Evolutionary conservation across 805 yeast genomes (phyloP).

Genomic region (Candida argentea): DNA sequence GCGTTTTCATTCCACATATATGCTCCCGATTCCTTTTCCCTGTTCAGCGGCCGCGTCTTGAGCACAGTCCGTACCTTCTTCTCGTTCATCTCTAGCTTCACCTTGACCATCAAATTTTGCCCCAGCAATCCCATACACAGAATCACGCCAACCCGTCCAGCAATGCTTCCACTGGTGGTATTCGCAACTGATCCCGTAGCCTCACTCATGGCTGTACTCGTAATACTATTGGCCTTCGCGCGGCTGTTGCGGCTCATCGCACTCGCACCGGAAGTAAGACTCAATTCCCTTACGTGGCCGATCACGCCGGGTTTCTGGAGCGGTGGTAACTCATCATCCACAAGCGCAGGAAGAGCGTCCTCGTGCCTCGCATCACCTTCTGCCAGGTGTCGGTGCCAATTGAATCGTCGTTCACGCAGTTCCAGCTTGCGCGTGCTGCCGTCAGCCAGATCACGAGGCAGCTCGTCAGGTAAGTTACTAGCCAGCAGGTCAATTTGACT

Average conservation of each 20-base stretch:
- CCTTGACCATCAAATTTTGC: constrained; percentile 6
- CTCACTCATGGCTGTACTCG: constrained; percentile 4
- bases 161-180: too few relatives aligned
- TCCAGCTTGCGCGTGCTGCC: constrained; percentile 3
- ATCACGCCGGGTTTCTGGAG: constrained; percentile 34
- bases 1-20: constrained; percentile 54
- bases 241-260: constrained; percentile 1
- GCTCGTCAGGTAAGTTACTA: neutral
- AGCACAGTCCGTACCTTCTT: too few relatives aligned
- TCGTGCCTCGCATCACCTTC: too few relatives aligned
- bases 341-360: constrained; percentile 24
- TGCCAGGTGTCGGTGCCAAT: constrained; percentile 20
- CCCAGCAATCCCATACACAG: too few relatives aligned
- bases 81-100: constrained; percentile 6
- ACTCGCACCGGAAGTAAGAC: too few relatives aligned
- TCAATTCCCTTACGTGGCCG: too few relatives aligned
- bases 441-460: neutral
- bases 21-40: constrained; percentile 30
- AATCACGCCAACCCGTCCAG: too few relatives aligned
- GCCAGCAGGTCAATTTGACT: too few relatives aligned
- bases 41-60: constrained; percentile 52
- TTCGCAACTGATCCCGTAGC: constrained; percentile 3
- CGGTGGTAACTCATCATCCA: constrained; percentile 24
- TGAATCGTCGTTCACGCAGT: constrained; percentile 6
- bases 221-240: constrained; percentile 1